These are phyloP conservation scores for Chaetomium cochliodes DNA, from an alignment of 495 filamentous ascomycete species.

Conservation along the genomic window DNA sequence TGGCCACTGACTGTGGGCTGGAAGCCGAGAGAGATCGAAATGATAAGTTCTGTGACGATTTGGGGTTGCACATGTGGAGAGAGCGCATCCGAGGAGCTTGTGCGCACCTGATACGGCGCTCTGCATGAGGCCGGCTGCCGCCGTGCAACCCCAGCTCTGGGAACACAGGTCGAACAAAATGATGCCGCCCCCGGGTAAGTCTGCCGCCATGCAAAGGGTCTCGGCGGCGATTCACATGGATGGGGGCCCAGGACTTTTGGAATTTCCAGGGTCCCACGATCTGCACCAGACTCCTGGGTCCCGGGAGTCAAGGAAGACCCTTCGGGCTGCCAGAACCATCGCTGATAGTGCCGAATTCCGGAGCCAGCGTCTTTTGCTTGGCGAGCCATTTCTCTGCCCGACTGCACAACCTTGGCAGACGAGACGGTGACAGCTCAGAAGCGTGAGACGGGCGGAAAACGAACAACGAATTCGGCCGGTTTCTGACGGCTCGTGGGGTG, in stretches of 20 bases:
- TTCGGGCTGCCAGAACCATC: background rate
- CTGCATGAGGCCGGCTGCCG: conserved; percentile 4
- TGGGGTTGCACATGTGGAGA: conserved; percentile 6
- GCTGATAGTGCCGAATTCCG: conserved; percentile 6
- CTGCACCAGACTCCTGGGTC: background rate
- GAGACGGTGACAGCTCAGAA: background rate
- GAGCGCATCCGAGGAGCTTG: background rate
- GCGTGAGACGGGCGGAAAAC: background rate
- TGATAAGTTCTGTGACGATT: background rate
- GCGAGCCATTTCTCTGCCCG: conserved; percentile 13
- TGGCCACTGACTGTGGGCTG: background rate
- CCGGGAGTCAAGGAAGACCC: conserved; percentile 3
- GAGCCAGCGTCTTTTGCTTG: background rate
- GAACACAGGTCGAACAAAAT: background rate
- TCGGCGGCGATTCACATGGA: background rate
- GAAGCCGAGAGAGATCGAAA: background rate
- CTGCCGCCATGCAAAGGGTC: background rate
- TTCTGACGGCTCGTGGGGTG: background rate
- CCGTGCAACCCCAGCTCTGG: conserved; percentile 9
- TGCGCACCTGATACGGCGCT: background rate
- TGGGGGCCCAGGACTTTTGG: background rate
- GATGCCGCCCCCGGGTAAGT: background rate
- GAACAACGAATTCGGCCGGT: background rate
- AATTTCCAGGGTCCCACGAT: background rate
- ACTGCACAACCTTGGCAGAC: conserved; percentile 9